Percentiles rank a stretch among this genome's conserved stretches.
Evolutionary conservation across 352 stramenopile species (phyloP).

Genomic region (Pythium catenulatum): DNA sequence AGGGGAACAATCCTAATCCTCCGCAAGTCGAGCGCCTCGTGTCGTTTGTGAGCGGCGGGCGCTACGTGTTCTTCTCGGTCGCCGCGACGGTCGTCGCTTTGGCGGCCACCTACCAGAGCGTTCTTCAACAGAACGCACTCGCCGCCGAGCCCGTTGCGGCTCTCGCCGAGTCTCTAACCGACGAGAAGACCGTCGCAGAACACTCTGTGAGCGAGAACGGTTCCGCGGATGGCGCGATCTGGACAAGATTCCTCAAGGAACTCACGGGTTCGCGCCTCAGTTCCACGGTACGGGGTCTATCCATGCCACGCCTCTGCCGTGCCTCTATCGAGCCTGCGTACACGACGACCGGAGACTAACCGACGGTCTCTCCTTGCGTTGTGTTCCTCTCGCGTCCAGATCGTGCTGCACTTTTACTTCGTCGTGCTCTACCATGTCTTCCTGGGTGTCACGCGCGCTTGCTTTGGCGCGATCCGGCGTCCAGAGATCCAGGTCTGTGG

Average conservation of each 20-base stretch:
- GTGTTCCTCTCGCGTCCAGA: constrained; percentile 65
- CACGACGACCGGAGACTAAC: no score
- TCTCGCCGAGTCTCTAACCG: no score
- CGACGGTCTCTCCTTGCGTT: no score
- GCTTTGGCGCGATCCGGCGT: constrained; percentile 72
- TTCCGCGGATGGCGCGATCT: neutral
- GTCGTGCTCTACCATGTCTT: constrained; percentile 84
- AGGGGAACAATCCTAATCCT: neutral
- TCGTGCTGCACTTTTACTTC: constrained; percentile 84
- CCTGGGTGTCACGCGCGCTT: constrained; percentile 69
- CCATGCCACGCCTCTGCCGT: no score
- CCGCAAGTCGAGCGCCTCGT: constrained; percentile 64
- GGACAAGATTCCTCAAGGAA: constrained; percentile 63
- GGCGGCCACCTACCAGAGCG: constrained; percentile 69
- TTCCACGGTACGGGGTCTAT: constrained; percentile 72
- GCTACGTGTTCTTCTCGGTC: constrained; percentile 83
- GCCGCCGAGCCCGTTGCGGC: neutral
- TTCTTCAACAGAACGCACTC: constrained; percentile 56
- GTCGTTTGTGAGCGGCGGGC: constrained; percentile 70
- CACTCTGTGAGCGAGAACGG: no score
- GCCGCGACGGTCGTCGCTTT: constrained; percentile 76
- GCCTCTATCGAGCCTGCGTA: no score
- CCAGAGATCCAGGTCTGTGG: constrained; percentile 76
- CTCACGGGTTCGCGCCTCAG: constrained; percentile 79
- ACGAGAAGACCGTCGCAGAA: no score